Evolutionary conservation across 2,329 filamentous ascomycete species (phyloP), one percentile per base, ranked within the genome.

Genomic region (Huntiella moniliformis): DNA sequence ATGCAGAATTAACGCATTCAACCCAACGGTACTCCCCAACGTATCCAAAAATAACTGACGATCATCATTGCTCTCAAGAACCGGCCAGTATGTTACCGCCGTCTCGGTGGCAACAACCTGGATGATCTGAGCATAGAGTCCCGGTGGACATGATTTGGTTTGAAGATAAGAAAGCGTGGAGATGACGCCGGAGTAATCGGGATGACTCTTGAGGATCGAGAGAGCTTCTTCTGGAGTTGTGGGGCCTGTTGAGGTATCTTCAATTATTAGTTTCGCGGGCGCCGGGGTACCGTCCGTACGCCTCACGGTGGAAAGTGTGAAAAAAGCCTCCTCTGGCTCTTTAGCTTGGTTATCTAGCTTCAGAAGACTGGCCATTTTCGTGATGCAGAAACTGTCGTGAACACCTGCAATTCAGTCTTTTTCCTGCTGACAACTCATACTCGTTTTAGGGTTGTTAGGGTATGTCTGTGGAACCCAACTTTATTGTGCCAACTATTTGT

Each of bases 21-120:
- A 60, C 0, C 86, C 87, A 2, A 79, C 70, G 12, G 91, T 66
- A 56, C 77, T 94, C 47, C 69, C 70, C 4, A 98, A 63, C 55
- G 77, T 83, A 49, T 62, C 59, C 1, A 82, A 53, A 28, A 28
- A 28, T 28, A 28, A 28, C 22, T 28, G 22, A 28, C 22, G 22
- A 28, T 28, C 22, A 28, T 28, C 7, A 8, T 28, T 8, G 10
- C 22, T 28, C 10, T 28, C 22, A 28, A 88, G 56, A 6, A 74
- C 55, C 3, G 67, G 57, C 88, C 91, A 96, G 60, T 88, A 93
- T 56, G 87, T 82, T 1, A 83, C 82, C 5, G 85, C 65, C 18
- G 82, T 86, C 31, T 77, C 73, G 12, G 72, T 77, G 49, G 92
- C 75, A 33, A 98, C 63, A 3, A 74, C 64, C 56, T 86, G 78